Evolutionary conservation across 2,329 filamentous ascomycete species (phyloP), one percentile per base, ranked within the genome.

Genomic region (Aureobasidium subglaciale): DNA sequence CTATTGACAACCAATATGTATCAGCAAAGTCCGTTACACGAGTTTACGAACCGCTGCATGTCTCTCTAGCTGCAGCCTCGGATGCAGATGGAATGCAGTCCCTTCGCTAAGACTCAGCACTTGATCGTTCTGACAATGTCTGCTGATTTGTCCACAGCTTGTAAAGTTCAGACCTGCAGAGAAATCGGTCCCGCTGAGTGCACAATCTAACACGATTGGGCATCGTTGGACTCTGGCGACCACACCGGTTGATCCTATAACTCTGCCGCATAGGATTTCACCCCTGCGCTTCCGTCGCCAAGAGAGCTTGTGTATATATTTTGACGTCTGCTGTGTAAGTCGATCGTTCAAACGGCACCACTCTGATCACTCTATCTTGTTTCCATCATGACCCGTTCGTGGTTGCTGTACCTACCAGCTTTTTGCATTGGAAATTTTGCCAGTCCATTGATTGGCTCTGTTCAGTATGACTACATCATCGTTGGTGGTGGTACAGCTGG

Each of bases 401-500:
- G 25, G 16, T 16, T 42, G 7, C 8, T 42, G 16, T 20, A 6
- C 29, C 15, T 53, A 10, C 34, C 37, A 34, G 37, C 18, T 34
- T 22, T 53, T 5, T 42, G 15, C 22, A 15, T 11, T 25, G 25
- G 35, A 22, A 35, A 16, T 20, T 27, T 18, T 20, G 46, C 46
- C 3, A 37, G 32, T 22, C 25, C 27, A 24, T 16, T 27, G 22
- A 13, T 13, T 5, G 22, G 8, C 25, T 13, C 49, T 27, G 41
- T 53, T 11, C 30, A 57, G n/a, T 59, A 59, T 25, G 58, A 61
- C 41, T 61, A 58, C 34, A 38, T 63, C n/a, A 58, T 62, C 25
- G 43, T 59, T 6, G 60, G 60, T 16, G 60, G 60, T 27, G 60
- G 60, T 2, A 62, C 59, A 18, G 60, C 60, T 22, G 60, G 60